Percentiles rank a stretch among this genome's conserved stretches.
These are phyloP conservation scores for Mangifera indica DNA, from an alignment of 345 rosid genomes.

Conservation along the genomic window DNA sequence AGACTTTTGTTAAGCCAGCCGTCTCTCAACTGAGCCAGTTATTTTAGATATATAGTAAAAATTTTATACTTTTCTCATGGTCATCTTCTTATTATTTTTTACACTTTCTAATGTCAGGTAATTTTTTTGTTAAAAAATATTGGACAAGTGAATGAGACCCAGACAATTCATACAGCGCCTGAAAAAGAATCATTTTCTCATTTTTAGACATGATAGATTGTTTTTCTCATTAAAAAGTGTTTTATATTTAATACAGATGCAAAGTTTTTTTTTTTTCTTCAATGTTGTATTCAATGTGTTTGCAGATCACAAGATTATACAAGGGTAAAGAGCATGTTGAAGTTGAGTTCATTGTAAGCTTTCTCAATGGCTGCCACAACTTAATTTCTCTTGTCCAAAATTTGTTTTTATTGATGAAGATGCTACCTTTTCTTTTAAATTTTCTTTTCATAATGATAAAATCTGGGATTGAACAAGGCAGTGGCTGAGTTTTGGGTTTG, in stretches of 20 bases:
- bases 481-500: background rate
- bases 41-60: background rate
- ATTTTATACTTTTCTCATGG: background rate
- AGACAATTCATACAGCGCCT: background rate
- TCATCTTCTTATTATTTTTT: background rate
- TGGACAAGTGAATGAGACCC: background rate
- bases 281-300: constrained; percentile 13
- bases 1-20: background rate
- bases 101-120: background rate
- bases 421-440: constrained; percentile 6
- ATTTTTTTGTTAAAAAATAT: background rate
- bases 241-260: background rate
- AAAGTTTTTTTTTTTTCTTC: constrained; percentile 9
- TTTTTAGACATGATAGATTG: background rate
- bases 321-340: constrained; percentile 87
- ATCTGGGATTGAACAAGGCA: background rate
- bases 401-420: background rate
- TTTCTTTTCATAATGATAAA: background rate
- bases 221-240: background rate
- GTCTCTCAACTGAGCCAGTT: background rate
- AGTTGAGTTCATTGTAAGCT: constrained; percentile 87
- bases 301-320: constrained; percentile 80
- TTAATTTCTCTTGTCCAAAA: background rate
- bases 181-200: background rate
- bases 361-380: constrained; percentile 15